These are phyloP conservation scores for Thinopyrum obtusiflorum DNA, from an alignment of 202 grass and related monocot species.

Conservation along the genomic window DNA sequence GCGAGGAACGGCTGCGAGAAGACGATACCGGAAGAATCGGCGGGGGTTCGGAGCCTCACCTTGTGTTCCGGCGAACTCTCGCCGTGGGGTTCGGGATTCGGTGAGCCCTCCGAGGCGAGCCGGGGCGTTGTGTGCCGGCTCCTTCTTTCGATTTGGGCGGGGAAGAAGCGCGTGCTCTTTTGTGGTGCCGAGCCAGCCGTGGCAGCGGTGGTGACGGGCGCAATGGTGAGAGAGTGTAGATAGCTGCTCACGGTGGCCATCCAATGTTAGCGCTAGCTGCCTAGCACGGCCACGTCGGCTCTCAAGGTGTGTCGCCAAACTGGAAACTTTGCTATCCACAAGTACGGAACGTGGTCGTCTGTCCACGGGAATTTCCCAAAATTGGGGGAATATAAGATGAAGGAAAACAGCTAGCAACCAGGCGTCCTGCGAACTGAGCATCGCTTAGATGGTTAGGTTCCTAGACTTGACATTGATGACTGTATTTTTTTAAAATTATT, in stretches of 20 bases:
- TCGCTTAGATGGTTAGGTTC: too few relatives aligned
- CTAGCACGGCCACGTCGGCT: conserved; percentile 30
- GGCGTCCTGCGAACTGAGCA: too few relatives aligned
- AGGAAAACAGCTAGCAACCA: background rate
- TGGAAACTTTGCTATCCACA: conserved; percentile 24
- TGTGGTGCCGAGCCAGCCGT: conserved; percentile 20
- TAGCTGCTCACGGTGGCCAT: background rate
- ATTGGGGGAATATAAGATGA: background rate
- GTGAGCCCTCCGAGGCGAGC: background rate
- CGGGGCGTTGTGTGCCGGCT: background rate
- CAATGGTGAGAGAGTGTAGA: background rate
- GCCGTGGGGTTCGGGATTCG: too few relatives aligned
- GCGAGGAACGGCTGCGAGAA: background rate
- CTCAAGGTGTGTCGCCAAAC: background rate
- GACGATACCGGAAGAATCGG: background rate
- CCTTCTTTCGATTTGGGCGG: background rate
- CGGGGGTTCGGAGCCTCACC: background rate
- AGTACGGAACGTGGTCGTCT: background rate
- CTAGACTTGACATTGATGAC: too few relatives aligned
- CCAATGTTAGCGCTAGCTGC: background rate
- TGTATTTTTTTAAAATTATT: too few relatives aligned
- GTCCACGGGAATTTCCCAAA: background rate
- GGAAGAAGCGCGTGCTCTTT: background rate
- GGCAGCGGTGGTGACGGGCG: background rate
- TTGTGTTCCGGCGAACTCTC: background rate